These are phyloP conservation scores for Epichloe elymi DNA, from an alignment of 2,329 filamentous ascomycete species.

Conservation along the genomic window DNA sequence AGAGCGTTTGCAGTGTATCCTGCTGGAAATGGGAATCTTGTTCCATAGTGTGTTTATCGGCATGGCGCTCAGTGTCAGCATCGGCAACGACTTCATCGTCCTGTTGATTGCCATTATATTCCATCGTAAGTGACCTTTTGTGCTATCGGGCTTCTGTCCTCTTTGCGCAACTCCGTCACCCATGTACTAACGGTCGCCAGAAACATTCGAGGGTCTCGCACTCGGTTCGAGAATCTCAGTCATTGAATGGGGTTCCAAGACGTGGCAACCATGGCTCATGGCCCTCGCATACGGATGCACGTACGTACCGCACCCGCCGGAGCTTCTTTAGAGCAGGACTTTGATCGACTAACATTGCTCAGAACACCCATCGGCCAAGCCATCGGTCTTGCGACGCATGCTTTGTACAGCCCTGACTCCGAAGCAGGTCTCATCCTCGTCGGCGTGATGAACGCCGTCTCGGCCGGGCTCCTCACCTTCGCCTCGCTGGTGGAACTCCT, in stretches of 20 bases:
- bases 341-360: background rate
- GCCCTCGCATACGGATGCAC: slow-evolving; percentile 43
- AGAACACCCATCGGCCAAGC: slow-evolving; percentile 58
- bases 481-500: slow-evolving; percentile 60
- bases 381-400: slow-evolving; percentile 56
- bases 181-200: background rate
- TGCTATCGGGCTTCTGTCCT: background rate
- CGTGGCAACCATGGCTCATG: slow-evolving; percentile 41
- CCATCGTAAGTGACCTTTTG: slow-evolving; percentile 33
- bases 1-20: slow-evolving; percentile 60
- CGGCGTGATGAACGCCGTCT: slow-evolving; percentile 63
- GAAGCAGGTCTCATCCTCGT: slow-evolving; percentile 55
- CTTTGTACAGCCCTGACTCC: slow-evolving; percentile 54
- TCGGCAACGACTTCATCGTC: slow-evolving; percentile 64
- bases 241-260: slow-evolving; percentile 28
- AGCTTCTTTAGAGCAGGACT: background rate
- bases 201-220: slow-evolving; percentile 43
- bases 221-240: slow-evolving; percentile 51
- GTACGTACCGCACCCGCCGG: background rate
- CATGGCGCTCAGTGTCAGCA: slow-evolving; percentile 69
- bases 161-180: background rate
- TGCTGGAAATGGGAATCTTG: slow-evolving; percentile 63
- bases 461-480: slow-evolving; percentile 57
- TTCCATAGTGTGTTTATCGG: slow-evolving; percentile 61
- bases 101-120: slow-evolving; percentile 68